These are phyloP conservation scores for Phytophthora brassicae DNA, from an alignment of 352 stramenopile genomes.

Conservation along the genomic window DNA sequence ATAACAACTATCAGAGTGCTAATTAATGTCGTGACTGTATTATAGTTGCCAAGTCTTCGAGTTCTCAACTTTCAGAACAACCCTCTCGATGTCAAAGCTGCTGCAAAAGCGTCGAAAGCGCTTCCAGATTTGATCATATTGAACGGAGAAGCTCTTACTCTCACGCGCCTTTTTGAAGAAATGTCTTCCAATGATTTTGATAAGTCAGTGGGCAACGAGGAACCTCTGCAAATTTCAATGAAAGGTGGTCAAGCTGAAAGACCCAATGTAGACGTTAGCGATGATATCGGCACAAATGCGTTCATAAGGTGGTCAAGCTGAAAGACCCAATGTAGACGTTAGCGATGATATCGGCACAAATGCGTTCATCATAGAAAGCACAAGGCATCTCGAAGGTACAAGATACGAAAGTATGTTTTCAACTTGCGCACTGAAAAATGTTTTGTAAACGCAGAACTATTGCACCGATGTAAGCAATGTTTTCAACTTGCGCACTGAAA, in stretches of 20 bases:
- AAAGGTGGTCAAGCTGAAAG: not conserved
- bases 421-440: no score
- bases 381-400: slow-evolving; percentile 29
- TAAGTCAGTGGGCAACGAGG: no score
- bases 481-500: no score
- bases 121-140: slow-evolving; percentile 53
- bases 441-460: slow-evolving; percentile 17
- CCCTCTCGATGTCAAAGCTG: slow-evolving; percentile 21
- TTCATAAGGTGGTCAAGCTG: slow-evolving; percentile 19
- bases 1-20: no score
- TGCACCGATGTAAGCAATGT: slow-evolving; percentile 30
- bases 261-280: not conserved
- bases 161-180: slow-evolving; percentile 33
- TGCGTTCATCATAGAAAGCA: slow-evolving; percentile 28
- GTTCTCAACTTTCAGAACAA: slow-evolving; percentile 50
- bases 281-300: no score
- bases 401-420: no score
- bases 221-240: no score
- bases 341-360: no score
- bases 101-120: slow-evolving; percentile 27
- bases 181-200: slow-evolving; percentile 11
- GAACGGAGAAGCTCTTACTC: slow-evolving; percentile 56
- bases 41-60: slow-evolving; percentile 52
- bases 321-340: not conserved
- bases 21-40: no score